Conservation (phyloP, 805 yeast species). For the Kodamaea laetipori region DNA sequence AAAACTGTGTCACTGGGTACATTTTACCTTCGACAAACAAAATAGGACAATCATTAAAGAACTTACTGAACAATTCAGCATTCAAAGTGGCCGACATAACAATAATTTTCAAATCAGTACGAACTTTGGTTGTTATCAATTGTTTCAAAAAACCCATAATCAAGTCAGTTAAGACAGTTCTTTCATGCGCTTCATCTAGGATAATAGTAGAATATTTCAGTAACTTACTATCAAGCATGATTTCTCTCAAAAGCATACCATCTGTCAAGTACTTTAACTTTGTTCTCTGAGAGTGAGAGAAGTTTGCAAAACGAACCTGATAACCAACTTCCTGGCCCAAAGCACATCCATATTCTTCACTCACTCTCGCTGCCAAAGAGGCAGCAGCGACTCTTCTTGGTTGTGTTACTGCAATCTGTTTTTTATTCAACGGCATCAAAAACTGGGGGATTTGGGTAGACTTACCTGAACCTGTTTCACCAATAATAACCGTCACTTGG, state of each 20-base stretch:
- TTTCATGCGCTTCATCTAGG: conserved; percentile 97
- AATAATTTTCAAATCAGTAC: conserved; percentile 65
- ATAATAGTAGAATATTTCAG: conserved; percentile 71
- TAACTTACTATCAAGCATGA: conserved; percentile 72
- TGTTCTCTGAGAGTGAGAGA: conserved; percentile 53
- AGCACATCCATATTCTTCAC: conserved; percentile 78
- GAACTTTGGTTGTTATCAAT: conserved; percentile 49
- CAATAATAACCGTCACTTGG: conserved; percentile 79
- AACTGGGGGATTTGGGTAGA: conserved; percentile 97
- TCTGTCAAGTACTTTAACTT: conserved; percentile 86
- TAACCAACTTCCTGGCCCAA: conserved; percentile 88
- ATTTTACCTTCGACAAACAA: conserved; percentile 87
- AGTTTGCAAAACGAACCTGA: conserved; percentile 87
- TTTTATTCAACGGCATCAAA: conserved; percentile 54
- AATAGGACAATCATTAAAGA: conserved; percentile 80
- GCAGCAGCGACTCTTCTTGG: conserved; percentile 98
- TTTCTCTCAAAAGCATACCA: conserved; percentile 94
- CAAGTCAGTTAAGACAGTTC: conserved; percentile 89
- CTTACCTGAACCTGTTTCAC: conserved; percentile 98
- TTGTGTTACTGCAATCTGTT: conserved; percentile 86
- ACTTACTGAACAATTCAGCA: conserved; percentile 80
- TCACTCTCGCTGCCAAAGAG: conserved; percentile 87
- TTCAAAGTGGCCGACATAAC: conserved; percentile 97
- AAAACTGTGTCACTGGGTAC: conserved; percentile 77
- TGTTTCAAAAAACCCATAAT: conserved; percentile 85